Evolutionary conservation across 805 yeast genomes (phyloP).

Genomic region (Metschnikowia arizonensis): DNA sequence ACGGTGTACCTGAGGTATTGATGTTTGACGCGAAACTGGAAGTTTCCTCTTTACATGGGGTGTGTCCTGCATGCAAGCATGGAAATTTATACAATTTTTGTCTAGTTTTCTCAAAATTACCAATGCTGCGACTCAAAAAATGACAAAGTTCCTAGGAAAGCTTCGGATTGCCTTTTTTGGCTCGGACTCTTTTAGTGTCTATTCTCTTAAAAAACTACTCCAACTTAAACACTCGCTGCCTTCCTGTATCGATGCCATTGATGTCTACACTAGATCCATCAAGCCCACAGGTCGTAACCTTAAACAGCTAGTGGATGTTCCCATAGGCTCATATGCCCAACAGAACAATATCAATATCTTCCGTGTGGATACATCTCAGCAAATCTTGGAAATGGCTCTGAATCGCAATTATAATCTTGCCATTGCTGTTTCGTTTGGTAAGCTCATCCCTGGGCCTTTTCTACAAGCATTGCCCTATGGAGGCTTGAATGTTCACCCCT

Average conservation of each 20-base stretch:
- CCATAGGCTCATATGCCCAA: constrained; percentile 44
- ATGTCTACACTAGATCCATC: constrained; percentile 60
- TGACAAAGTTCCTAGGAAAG: background rate
- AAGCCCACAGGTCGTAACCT: constrained; percentile 62
- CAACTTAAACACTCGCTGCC: constrained; percentile 16
- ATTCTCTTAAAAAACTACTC: constrained; percentile 42
- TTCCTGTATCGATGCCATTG: constrained; percentile 37
- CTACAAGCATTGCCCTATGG: constrained; percentile 49
- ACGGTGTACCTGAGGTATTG: too few relatives aligned
- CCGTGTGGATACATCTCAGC: constrained; percentile 47
- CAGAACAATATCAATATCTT: constrained; percentile 31
- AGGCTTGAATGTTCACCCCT: constrained; percentile 91
- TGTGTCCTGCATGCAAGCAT: too few relatives aligned
- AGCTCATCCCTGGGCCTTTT: constrained; percentile 64
- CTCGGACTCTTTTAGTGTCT: constrained; percentile 65
- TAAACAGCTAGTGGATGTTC: constrained; percentile 46
- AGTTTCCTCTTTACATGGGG: too few relatives aligned
- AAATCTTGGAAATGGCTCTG: constrained; percentile 13
- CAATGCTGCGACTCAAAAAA: too few relatives aligned
- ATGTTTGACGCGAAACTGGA: too few relatives aligned
- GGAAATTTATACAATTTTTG: too few relatives aligned
- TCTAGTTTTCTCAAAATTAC: background rate
- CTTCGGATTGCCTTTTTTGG: constrained; percentile 66
- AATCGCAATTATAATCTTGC: constrained; percentile 51
- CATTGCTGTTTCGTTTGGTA: constrained; percentile 91